Conservation (phyloP, 2,329 filamentous ascomycete species). For the Verticillium dahliae region DNA sequence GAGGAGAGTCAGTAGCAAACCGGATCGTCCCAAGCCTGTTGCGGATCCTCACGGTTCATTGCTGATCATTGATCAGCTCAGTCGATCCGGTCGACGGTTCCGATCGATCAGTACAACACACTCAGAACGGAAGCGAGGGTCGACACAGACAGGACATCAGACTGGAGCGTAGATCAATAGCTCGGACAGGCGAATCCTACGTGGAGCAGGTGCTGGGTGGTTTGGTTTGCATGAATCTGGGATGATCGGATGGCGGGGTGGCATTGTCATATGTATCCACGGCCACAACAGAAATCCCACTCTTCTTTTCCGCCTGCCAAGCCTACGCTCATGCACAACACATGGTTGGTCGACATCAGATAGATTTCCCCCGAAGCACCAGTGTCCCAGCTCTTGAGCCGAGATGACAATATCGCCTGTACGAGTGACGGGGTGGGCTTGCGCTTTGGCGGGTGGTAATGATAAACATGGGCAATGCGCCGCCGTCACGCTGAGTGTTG, state of each 20-base stretch:
- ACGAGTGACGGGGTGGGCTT: not conserved
- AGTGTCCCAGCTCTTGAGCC: not conserved
- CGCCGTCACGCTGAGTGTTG: not conserved
- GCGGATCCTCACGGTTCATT: constrained; percentile 6
- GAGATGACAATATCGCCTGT: not conserved
- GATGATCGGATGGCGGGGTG: not conserved
- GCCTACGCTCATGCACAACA: not conserved
- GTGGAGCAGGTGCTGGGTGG: not conserved
- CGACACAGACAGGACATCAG: not conserved
- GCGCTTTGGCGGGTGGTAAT: not conserved
- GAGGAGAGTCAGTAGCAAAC: not conserved
- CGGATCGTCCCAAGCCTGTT: not conserved
- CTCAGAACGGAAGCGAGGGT: not conserved
- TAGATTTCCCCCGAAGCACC: not conserved
- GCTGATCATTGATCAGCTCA: not conserved
- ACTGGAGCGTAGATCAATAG: not conserved
- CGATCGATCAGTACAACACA: not conserved
- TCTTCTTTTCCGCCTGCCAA: not conserved
- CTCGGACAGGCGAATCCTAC: not conserved
- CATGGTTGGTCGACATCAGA: not conserved
- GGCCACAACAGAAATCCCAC: not conserved
- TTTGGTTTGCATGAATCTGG: not conserved
- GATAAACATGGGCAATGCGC: not conserved
- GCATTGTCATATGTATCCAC: not conserved
- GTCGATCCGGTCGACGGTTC: not conserved